Evolutionary conservation across 2,329 filamentous ascomycete species (phyloP), one percentile per base, ranked within the genome.

Genomic region (Emergomyces pasteurianus): DNA sequence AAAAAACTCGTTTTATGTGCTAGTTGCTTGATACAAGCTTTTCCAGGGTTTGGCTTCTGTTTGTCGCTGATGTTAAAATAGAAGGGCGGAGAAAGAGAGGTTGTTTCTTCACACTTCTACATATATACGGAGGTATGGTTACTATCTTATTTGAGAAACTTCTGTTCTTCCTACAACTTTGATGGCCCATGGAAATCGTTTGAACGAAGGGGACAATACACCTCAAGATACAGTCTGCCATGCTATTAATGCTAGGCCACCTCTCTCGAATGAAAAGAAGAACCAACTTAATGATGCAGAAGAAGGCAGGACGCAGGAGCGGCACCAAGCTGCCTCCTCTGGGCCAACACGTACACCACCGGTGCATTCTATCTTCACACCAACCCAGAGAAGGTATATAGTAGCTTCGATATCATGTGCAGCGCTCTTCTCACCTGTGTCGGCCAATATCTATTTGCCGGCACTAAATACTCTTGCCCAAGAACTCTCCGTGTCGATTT

Each of bases 401-500:
- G 55, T 36, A 21, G 38, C 23, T 5, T 47, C 36, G 2, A 40
- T 40, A 31, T 34, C 55, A 58, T 43, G 23, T 38, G 55, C 55
- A 40, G 55, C 40, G 9, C 23, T 70, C 42, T 66, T 69, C 49
- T 74, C 72, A 3, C 69, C 72, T 9, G 66, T 69, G 50, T 77
- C 74, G 1, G 67, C 67, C 0, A 73, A 65, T 21, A 74, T 74
- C 38, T 75, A 74, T 59, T 70, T 73, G 23, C 74, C 74, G 3
- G 72, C 73, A 1, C 62, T 76, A 34, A 68, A 71, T 36, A 67
- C 68, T 1, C 69, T 77, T 3, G 72, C 75, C 0, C 61, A 63
- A 3, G 74, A 75, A 34, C 70, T 80, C 49, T 60, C 73, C 31
- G 73, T 78, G 12, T 74, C 77, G 0, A 69, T 67, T 16, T 72